Evolutionary conservation across 306 rosid species (phyloP).

Genomic region (Parietaria judaica): DNA sequence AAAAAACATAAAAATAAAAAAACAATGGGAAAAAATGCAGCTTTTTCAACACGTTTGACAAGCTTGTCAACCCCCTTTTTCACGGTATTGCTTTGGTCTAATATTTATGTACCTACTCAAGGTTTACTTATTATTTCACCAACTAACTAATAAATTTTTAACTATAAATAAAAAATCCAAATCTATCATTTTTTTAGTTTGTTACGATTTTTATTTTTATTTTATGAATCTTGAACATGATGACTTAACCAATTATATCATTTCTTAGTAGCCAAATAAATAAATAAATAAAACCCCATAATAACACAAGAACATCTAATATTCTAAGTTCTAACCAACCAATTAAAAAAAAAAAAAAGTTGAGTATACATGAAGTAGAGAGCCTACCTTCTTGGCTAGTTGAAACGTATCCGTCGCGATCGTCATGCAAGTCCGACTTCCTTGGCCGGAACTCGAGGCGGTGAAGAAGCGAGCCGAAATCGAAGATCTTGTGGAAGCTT

Average conservation of each 20-base stretch:
- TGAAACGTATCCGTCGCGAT: slow-evolving; percentile 40
- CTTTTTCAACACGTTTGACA: slow-evolving; percentile 19
- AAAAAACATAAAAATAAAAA: background rate
- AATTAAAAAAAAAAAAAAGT: background rate
- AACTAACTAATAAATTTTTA: background rate
- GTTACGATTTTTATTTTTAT: too few species aligned
- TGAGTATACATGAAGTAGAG: background rate
- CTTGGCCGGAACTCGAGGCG: slow-evolving; percentile 55
- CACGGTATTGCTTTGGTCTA: slow-evolving; percentile 6
- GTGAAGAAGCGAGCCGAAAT: slow-evolving; percentile 67
- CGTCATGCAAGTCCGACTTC: slow-evolving; percentile 40
- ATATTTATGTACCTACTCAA: background rate
- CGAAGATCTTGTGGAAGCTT: slow-evolving; percentile 76
- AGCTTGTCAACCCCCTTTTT: slow-evolving; percentile 10
- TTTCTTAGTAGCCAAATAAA: too few species aligned
- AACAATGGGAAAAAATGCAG: slow-evolving; percentile 14
- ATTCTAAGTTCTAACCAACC: background rate
- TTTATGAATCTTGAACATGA: too few species aligned
- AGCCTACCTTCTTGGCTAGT: slow-evolving; percentile 80
- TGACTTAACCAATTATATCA: too few species aligned
- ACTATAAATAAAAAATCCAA: too few species aligned
- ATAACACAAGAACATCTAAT: background rate
- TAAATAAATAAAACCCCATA: background rate
- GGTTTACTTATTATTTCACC: background rate
- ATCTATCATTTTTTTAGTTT: too few species aligned